phyloP scores from a whole-genome alignment of 495 filamentous ascomycete species.

The Tuber microsphaerosporum region DNA sequence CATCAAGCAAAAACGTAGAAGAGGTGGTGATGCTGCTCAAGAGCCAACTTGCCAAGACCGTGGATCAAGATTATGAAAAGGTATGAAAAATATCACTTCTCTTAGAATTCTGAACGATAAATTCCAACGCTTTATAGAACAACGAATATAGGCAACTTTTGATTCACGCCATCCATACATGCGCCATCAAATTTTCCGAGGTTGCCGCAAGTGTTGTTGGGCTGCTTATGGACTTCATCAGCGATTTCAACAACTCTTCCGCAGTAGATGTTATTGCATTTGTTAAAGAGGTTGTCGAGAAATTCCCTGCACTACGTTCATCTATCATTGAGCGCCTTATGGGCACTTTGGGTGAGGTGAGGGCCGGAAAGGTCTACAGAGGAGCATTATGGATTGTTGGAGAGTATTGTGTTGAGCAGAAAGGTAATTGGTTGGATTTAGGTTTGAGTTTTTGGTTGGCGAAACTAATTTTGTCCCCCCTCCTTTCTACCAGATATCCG shows the following conservation, averaged over 20 bases:
- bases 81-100: constrained; percentile 43
- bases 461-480: not conserved
- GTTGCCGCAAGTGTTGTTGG: constrained; percentile 95
- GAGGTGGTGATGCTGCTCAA: constrained; percentile 94
- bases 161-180: constrained; percentile 95
- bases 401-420: constrained; percentile 89
- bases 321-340: constrained; percentile 85
- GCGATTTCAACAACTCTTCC: constrained; percentile 93
- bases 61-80: constrained; percentile 98
- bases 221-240: constrained; percentile 98
- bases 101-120: not conserved
- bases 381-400: constrained; percentile 96
- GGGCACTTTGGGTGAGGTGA: constrained; percentile 82
- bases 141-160: constrained; percentile 91
- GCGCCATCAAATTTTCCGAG: constrained; percentile 97
- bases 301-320: constrained; percentile 81
- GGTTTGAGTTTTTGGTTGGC: not conserved
- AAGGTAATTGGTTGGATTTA: constrained; percentile 20
- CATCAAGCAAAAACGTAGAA: constrained; percentile 97
- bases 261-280: constrained; percentile 97
- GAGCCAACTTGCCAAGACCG: constrained; percentile 94
- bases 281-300: constrained; percentile 98
- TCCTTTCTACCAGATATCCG: constrained; percentile 59
- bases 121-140: constrained; percentile 53
- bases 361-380: constrained; percentile 94